Percentiles rank a stretch among this genome's conserved stretches.
Evolutionary conservation across 371 early-diverging fungal species (phyloP).

Genomic region (Apophysomyces variabilis): DNA sequence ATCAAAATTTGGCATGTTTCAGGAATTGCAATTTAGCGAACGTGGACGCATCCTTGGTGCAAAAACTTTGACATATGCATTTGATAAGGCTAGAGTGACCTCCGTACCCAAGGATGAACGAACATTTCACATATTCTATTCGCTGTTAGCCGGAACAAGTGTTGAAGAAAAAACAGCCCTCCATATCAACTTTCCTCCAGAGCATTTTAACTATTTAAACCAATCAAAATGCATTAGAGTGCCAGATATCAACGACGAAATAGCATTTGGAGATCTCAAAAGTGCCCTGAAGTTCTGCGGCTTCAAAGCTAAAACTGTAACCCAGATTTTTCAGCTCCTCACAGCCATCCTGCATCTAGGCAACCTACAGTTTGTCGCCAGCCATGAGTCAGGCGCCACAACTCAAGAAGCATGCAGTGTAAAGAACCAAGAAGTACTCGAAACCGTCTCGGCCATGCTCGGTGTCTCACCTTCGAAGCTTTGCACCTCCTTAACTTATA

Average conservation of each 20-base stretch:
- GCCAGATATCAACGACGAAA: conserved; percentile 36
- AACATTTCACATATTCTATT: conserved; percentile 87
- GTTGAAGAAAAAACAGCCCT: conserved; percentile 58
- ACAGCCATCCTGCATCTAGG: conserved; percentile 78
- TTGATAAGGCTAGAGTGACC: conserved; percentile 83
- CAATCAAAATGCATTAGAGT: conserved; percentile 46
- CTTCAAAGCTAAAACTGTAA: conserved; percentile 69
- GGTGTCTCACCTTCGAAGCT: conserved; percentile 64
- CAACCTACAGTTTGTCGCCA: conserved; percentile 67
- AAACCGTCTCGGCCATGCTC: conserved; percentile 74
- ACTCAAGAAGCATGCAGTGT: conserved; percentile 53
- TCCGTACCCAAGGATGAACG: conserved; percentile 57
- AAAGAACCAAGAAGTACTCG: conserved; percentile 65
- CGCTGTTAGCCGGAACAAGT: conserved; percentile 68
- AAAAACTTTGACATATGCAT: conserved; percentile 83
- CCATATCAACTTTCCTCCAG: conserved; percentile 56
- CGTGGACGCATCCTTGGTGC: conserved; percentile 86
- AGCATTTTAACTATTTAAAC: conserved; percentile 56
- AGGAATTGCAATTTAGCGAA: conserved; percentile 86
- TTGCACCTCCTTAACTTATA: conserved; percentile 71
- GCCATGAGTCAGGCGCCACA: conserved; percentile 50
- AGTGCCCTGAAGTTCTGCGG: conserved; percentile 76
- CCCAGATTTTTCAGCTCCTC: conserved; percentile 68
- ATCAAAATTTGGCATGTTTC: conserved; percentile 78
- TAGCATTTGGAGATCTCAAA: conserved; percentile 61